Evolutionary conservation across 1,284 basidiomycete species (phyloP), one percentile per base, ranked within the genome.

Genomic region (Hortiboletus rubellus): DNA sequence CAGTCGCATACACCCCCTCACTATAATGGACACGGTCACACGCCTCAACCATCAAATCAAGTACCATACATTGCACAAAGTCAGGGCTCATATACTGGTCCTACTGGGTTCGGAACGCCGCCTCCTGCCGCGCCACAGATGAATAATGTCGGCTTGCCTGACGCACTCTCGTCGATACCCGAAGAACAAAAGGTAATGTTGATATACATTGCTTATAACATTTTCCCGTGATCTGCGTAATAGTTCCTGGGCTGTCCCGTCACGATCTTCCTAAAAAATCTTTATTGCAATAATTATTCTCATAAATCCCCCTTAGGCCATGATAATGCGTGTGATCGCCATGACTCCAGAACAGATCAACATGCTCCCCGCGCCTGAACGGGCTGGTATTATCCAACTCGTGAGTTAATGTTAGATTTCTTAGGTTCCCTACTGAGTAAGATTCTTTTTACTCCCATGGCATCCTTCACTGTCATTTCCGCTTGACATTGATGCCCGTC

Each of bases 331-430:
- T 46, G 82, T 90, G 10, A 67, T 89, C 49, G 76, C 81, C 17
- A 87, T 90, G 86, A 85, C 85, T 1, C 82, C 84, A 5, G 87
- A 89, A 49, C 84, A 90, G 65, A 82, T 90, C 53, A 80, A 82
- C 55, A 73, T 74, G 64, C 72, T 89, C 31, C 82, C 86, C 6
- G 82, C 83, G 1, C 70, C 77, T 3, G 86, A 90, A 61, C 76
- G 87, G 31, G 76, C 82, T 38, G 85, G 81, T 51, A 83, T 87
- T 62, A 79, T 89, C 57, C 86, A 89, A 70, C 74, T 90, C 66
- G 88, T 89, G 46, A 59, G 82, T 77, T 31, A 30, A 37, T 33
- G 75, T 76, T 78, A 77, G 77, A 46, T 50, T 66, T 54, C 33
- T 45, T 40, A 10, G 17, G 10, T 53, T 15, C 41, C 46, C 18